These are phyloP conservation scores for Cercis canadensis DNA, from an alignment of 306 rosid species.

Conservation along the genomic window DNA sequence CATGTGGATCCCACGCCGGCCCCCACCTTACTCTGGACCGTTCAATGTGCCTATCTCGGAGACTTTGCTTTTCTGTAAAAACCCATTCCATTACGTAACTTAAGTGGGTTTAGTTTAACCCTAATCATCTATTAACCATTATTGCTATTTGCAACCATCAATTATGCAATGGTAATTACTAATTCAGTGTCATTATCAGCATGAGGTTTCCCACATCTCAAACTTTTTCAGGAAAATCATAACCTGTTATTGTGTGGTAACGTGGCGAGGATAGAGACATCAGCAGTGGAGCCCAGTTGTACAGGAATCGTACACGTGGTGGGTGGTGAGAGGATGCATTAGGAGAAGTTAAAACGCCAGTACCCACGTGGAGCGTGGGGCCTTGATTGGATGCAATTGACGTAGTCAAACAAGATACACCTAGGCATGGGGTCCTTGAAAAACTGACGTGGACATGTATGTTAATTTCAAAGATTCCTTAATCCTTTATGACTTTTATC, in stretches of 20 bases:
- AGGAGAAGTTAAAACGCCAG: neutral
- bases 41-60: conserved; percentile 40
- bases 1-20: conserved; percentile 22
- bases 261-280: conserved; percentile 32
- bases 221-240: neutral
- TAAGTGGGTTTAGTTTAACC: conserved; percentile 32
- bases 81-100: neutral
- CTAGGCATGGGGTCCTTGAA: neutral
- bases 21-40: conserved; percentile 35
- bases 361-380: conserved; percentile 41
- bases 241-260: conserved; percentile 25
- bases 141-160: conserved; percentile 10
- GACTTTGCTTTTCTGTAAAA: conserved; percentile 5
- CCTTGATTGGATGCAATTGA: conserved; percentile 17
- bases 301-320: conserved; percentile 36
- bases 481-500: too few species aligned
- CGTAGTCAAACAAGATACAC: conserved; percentile 37
- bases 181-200: neutral
- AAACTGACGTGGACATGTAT: conserved; percentile 20
- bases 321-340: conserved; percentile 16
- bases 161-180: conserved; percentile 33
- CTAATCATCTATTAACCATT: neutral
- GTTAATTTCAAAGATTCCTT: too few species aligned
- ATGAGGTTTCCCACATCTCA: too few species aligned
- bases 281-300: neutral